These are phyloP conservation scores for Pholiota microspora DNA, from an alignment of 768 basidiomycete species.

Conservation along the genomic window DNA sequence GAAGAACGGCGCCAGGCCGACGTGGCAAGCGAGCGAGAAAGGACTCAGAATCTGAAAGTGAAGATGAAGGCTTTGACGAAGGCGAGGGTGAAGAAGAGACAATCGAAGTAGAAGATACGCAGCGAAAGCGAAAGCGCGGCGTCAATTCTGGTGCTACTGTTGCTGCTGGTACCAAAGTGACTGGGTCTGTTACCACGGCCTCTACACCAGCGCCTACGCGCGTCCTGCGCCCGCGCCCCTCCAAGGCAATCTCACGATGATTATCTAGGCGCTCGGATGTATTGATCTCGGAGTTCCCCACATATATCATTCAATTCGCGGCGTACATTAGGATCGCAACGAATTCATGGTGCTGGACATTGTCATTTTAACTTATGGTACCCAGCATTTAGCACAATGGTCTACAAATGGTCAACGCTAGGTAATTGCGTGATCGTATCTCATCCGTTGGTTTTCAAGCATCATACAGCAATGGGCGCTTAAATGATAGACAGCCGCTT, in stretches of 20 bases:
- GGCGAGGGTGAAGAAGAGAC: background rate
- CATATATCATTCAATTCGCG: conserved; percentile 39
- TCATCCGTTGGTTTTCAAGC: too few relatives aligned
- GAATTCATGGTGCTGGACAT: too few relatives aligned
- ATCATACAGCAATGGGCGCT: too few relatives aligned
- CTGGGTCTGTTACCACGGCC: background rate
- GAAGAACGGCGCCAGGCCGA: background rate
- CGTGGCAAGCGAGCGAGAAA: conserved; percentile 4
- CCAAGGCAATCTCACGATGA: conserved; percentile 50
- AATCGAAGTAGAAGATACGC: too few relatives aligned
- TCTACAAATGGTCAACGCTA: too few relatives aligned
- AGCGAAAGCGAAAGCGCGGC: too few relatives aligned
- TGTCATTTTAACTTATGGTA: too few relatives aligned
- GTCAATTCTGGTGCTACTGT: too few relatives aligned
- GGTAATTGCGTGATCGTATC: too few relatives aligned
- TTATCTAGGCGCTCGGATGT: conserved; percentile 45
- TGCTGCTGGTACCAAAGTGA: background rate
- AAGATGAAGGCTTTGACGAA: background rate
- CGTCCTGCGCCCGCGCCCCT: conserved; percentile 55
- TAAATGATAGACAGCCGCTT: too few relatives aligned
- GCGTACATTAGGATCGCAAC: too few relatives aligned
- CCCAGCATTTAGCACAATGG: too few relatives aligned
- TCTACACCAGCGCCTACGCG: conserved; percentile 30
- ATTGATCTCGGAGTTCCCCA: conserved; percentile 51
- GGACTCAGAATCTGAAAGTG: background rate